These are phyloP conservation scores for Parietichytrium sp. DNA, from an alignment of 108 stramenopile genomes.

Conservation along the genomic window DNA sequence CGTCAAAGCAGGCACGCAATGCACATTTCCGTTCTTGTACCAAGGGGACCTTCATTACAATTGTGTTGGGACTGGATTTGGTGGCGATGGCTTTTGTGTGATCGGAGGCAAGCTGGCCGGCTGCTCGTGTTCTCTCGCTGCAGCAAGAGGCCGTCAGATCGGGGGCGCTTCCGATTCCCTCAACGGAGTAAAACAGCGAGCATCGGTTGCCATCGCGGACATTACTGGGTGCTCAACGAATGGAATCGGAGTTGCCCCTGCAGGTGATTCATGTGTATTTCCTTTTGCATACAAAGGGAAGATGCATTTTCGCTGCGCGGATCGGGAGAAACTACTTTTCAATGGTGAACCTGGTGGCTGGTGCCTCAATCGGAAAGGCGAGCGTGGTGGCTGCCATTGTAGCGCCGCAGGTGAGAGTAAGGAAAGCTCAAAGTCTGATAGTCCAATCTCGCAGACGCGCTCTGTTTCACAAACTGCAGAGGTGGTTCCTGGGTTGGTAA, in stretches of 20 bases:
- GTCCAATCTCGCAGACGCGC: too few relatives aligned
- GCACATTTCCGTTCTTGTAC: slow-evolving; percentile 17
- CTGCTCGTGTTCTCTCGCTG: too few relatives aligned
- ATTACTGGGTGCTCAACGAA: background rate
- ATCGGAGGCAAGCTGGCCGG: background rate
- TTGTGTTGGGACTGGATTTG: slow-evolving; percentile 6
- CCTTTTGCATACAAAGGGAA: background rate
- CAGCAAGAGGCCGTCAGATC: background rate
- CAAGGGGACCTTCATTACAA: background rate
- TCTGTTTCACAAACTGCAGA: too few relatives aligned
- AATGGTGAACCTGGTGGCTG: background rate
- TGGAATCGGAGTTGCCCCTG: background rate
- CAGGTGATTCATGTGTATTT: slow-evolving; percentile 8
- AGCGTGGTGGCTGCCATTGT: slow-evolving; percentile 16
- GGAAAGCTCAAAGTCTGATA: too few relatives aligned
- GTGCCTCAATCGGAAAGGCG: background rate
- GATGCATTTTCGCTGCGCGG: slow-evolving; percentile 13
- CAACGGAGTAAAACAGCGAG: background rate
- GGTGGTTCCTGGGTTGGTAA: too few relatives aligned
- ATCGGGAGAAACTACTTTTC: too few relatives aligned
- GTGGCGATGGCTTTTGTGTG: slow-evolving; percentile 11
- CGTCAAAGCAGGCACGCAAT: background rate
- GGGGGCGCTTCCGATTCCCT: background rate
- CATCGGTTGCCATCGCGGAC: background rate
- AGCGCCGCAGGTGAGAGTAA: background rate